A percentile compares a stretch with the other conserved stretches of the same genome.
These are phyloP conservation scores for Fusarium sp. DNA, from an alignment of 2,329 filamentous ascomycete species.

Conservation along the genomic window DNA sequence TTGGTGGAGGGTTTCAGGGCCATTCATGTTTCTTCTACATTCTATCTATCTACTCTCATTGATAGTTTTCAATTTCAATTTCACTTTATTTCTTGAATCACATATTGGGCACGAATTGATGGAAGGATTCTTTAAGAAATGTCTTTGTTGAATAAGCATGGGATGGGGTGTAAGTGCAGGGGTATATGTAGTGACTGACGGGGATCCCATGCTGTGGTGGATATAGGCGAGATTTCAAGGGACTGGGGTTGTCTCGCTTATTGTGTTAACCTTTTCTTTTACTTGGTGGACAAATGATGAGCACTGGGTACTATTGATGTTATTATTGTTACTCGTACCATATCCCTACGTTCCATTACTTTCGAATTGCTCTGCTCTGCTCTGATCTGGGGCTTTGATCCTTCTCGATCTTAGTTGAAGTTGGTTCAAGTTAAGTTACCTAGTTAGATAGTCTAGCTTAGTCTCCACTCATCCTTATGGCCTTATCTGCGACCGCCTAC, in stretches of 20 bases:
- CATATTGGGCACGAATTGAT: constrained; percentile 7
- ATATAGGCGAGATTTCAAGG: constrained; percentile 25
- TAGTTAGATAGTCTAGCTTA: neutral
- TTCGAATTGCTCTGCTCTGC: neutral
- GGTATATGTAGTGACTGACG: constrained; percentile 25
- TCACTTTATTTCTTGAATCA: constrained; percentile 8
- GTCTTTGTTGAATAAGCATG: constrained; percentile 20
- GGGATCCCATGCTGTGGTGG: constrained; percentile 22
- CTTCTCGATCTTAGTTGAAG: constrained; percentile 21
- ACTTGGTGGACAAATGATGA: constrained; percentile 9
- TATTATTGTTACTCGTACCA: neutral
- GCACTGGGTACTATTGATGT: neutral
- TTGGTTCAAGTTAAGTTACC: constrained; percentile 35
- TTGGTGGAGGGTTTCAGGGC: neutral
- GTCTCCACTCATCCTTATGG: constrained; percentile 36
- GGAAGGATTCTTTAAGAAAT: neutral
- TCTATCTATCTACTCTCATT: constrained; percentile 22
- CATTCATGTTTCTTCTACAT: constrained; percentile 18
- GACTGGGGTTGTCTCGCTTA: constrained; percentile 11
- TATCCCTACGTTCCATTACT: neutral
- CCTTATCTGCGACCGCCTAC: constrained; percentile 45
- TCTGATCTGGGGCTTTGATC: neutral
- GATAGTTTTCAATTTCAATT: constrained; percentile 29
- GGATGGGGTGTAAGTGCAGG: constrained; percentile 18
- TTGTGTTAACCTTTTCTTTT: constrained; percentile 1